Percentiles rank a stretch among this genome's conserved stretches.
Conservation (phyloP, 306 rosid species). For the Lithocarpus polystachyus region DNA sequence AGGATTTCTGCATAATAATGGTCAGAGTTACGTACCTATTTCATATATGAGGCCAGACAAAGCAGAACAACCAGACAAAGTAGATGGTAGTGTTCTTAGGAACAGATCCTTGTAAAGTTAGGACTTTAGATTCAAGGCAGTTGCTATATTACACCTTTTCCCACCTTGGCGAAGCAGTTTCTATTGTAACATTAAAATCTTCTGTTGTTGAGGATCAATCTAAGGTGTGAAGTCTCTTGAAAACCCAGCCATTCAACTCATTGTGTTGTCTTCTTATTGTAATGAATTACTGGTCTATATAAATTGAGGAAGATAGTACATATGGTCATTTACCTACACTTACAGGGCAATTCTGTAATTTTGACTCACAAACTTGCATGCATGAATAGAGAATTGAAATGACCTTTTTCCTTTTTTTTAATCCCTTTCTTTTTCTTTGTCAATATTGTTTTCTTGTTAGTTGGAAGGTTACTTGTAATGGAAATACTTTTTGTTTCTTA, state of each 20-base stretch:
- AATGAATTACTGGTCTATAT: too few relatives aligned
- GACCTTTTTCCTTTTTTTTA: neutral
- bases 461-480: neutral
- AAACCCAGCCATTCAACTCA: neutral
- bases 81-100: neutral
- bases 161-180: neutral
- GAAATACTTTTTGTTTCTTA: slow-evolving; percentile 15
- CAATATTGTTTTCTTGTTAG: neutral
- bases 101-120: neutral
- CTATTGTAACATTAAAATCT: neutral
- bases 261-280: neutral
- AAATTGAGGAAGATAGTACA: neutral
- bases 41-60: too few relatives aligned
- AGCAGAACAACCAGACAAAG: too few relatives aligned
- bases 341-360: neutral
- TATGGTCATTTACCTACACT: neutral
- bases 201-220: neutral
- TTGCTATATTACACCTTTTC: neutral
- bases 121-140: neutral
- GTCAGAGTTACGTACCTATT: too few relatives aligned
- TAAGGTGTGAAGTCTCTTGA: neutral
- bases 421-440: neutral
- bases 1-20: too few relatives aligned
- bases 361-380: neutral
- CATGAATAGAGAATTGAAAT: neutral